phyloP scores from a whole-genome alignment of 2,329 filamentous ascomycete genomes.

The Lecanicillium sp. region DNA sequence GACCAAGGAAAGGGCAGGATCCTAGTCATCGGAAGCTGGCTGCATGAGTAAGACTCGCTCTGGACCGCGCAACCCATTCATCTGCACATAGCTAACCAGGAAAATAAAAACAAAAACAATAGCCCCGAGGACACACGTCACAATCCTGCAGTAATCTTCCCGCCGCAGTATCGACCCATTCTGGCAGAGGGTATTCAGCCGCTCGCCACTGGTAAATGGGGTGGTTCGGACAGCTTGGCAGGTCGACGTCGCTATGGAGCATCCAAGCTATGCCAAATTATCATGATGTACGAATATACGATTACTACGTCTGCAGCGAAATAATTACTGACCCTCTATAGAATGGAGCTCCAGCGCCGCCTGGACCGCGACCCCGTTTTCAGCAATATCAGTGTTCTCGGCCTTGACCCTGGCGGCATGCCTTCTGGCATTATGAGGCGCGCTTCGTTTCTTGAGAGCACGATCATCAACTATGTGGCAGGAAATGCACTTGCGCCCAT shows the following conservation, averaged over 20 bases:
- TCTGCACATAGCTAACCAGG: neutral
- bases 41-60: slow-evolving; percentile 18
- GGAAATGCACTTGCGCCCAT: slow-evolving; percentile 10
- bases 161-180: neutral
- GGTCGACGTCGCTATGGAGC: slow-evolving; percentile 22
- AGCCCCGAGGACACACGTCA: neutral
- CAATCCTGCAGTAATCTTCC: neutral
- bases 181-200: neutral
- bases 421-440: slow-evolving; percentile 15
- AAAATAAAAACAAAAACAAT: neutral
- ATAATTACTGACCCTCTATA: neutral
- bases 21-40: slow-evolving; percentile 3
- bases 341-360: slow-evolving; percentile 20
- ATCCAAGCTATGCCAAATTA: slow-evolving; percentile 20
- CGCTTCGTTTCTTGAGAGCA: slow-evolving; percentile 14
- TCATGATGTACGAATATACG: slow-evolving; percentile 16
- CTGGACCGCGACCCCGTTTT: slow-evolving; percentile 19
- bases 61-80: neutral
- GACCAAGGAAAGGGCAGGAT: slow-evolving; percentile 1
- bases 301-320: neutral
- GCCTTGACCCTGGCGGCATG: slow-evolving; percentile 25
- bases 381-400: slow-evolving; percentile 22
- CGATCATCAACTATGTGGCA: slow-evolving; percentile 6
- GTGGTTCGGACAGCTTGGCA: neutral
- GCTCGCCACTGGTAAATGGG: neutral